These are phyloP conservation scores for Neurospora sp. DNA, from an alignment of 495 filamentous ascomycete genomes.

Conservation along the genomic window DNA sequence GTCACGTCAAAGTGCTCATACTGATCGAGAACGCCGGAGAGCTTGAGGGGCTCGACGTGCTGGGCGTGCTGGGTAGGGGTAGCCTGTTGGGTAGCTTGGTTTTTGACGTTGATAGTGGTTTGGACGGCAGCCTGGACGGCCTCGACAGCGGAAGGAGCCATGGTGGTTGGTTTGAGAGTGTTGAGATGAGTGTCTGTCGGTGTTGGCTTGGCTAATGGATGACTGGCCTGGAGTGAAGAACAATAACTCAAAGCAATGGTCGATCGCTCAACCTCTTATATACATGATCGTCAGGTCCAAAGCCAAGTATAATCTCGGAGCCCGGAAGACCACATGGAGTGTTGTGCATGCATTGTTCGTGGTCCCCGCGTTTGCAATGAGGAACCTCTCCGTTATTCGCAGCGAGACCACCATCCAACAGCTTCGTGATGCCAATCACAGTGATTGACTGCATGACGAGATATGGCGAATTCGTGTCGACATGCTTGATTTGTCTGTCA, in stretches of 20 bases:
- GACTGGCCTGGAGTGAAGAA: not conserved
- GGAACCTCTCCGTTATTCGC: not conserved
- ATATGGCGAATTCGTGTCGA: not conserved
- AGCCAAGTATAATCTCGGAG: not conserved
- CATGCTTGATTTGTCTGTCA: not conserved
- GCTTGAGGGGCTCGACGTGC: constrained; percentile 33
- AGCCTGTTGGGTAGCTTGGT: not conserved
- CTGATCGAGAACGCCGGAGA: constrained; percentile 44
- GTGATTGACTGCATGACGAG: not conserved
- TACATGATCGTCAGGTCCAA: not conserved
- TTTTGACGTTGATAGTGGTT: constrained; percentile 2
- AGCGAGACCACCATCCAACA: not conserved
- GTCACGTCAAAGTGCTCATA: constrained; percentile 57
- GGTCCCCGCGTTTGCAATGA: not conserved
- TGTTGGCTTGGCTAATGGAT: too few relatives aligned
- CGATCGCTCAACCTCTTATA: not conserved
- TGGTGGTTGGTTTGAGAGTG: not conserved
- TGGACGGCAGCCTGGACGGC: constrained; percentile 4
- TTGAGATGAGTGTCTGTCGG: too few relatives aligned
- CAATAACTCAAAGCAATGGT: not conserved
- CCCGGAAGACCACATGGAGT: not conserved
- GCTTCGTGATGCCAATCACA: not conserved
- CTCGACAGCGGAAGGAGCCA: constrained; percentile 26
- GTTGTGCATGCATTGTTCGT: not conserved
- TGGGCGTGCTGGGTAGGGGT: not conserved